Evolutionary conservation across 345 rosid genomes (phyloP).

Genomic region (Xanthoceras sorbifolium): DNA sequence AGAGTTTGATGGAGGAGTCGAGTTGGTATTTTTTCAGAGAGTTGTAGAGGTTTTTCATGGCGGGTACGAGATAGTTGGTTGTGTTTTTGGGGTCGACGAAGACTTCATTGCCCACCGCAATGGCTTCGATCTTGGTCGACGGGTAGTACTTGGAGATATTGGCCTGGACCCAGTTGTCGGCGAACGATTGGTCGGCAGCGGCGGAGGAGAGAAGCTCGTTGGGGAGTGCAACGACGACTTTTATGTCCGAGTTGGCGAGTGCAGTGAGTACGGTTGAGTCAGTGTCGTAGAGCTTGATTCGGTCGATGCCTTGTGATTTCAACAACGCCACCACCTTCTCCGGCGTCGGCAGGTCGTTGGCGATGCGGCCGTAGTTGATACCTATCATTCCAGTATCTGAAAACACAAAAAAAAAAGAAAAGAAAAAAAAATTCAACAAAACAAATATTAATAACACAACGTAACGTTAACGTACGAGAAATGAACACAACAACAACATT

Average conservation of each 20-base stretch:
- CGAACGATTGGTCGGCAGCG: slow-evolving; percentile 65
- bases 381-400: slow-evolving; percentile 63
- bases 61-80: slow-evolving; percentile 67
- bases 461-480: background rate
- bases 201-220: slow-evolving; percentile 74
- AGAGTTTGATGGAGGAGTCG: slow-evolving; percentile 54
- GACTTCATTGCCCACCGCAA: slow-evolving; percentile 91
- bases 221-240: slow-evolving; percentile 72
- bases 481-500: too few species aligned
- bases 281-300: slow-evolving; percentile 79
- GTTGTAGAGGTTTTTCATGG: slow-evolving; percentile 70
- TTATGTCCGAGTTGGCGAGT: slow-evolving; percentile 61
- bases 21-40: slow-evolving; percentile 59
- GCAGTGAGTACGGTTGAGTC: slow-evolving; percentile 67
- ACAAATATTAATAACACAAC: background rate
- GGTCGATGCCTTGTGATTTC: slow-evolving; percentile 53
- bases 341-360: slow-evolving; percentile 71
- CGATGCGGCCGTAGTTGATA: slow-evolving; percentile 85
- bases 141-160: slow-evolving; percentile 62
- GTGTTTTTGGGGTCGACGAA: slow-evolving; percentile 77
- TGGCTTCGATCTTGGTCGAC: slow-evolving; percentile 64
- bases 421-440: background rate
- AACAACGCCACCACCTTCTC: slow-evolving; percentile 68
- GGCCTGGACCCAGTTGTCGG: slow-evolving; percentile 80
- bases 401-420: background rate